Evolutionary conservation across 345 rosid species (phyloP).

Genomic region (Eucalyptus victrix): DNA sequence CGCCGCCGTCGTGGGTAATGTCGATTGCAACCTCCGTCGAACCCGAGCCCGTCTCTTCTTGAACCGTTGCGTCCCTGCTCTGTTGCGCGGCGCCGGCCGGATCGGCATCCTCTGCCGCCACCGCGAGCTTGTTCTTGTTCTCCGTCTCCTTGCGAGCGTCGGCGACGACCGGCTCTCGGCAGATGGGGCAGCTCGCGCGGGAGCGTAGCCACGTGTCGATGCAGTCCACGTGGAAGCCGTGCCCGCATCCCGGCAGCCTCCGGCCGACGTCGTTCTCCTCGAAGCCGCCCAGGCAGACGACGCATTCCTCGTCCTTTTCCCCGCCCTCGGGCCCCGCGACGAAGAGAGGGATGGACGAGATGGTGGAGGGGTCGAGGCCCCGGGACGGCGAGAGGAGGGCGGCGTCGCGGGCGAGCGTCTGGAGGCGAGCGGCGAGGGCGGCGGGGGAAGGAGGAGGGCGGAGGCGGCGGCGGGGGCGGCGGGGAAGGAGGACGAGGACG

Average conservation of each 20-base stretch:
- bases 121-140: background rate
- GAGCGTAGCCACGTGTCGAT: conserved; percentile 78
- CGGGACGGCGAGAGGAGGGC: background rate
- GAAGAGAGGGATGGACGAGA: conserved; percentile 60
- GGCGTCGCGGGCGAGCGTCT: background rate
- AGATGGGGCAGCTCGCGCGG: conserved; percentile 62
- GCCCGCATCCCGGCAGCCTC: conserved; percentile 48
- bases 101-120: background rate
- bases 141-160: background rate
- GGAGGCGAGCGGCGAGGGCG: conserved; percentile 10
- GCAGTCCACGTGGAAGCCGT: conserved; percentile 68
- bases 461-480: conserved; percentile 1
- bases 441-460: conserved; percentile 5
- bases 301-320: conserved; percentile 30
- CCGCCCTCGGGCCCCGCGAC: conserved; percentile 16
- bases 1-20: background rate
- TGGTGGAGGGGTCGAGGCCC: conserved; percentile 53
- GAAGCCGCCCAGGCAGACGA: conserved; percentile 52
- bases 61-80: background rate
- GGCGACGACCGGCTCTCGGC: conserved; percentile 15
- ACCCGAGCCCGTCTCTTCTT: background rate
- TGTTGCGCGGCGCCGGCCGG: background rate
- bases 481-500: background rate
- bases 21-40: conserved; percentile 12
- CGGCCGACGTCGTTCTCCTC: conserved; percentile 57